Evolutionary conservation across 805 yeast genomes (phyloP).

Genomic region (Tetrapisispora pingtungensis): DNA sequence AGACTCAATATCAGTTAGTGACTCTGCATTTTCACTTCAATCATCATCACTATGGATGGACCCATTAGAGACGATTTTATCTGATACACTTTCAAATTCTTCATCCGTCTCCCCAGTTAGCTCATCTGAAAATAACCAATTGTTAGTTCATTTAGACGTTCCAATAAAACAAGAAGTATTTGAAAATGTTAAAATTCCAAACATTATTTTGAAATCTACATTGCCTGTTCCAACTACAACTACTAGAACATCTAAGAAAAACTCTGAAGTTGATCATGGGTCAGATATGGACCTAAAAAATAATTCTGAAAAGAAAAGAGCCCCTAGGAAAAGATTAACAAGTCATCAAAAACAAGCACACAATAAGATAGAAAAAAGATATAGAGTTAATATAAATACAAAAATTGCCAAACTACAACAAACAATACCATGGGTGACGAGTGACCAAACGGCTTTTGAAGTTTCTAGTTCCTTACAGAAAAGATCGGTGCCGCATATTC

Average conservation of each 20-base stretch:
- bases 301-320: conserved; percentile 10
- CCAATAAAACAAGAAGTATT: neutral
- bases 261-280: too few species aligned
- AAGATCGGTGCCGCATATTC: neutral
- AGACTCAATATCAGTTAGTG: neutral
- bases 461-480: conserved; percentile 14
- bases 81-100: conserved; percentile 11
- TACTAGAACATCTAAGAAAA: neutral
- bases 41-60: conserved; percentile 18
- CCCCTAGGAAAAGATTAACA: conserved; percentile 42
- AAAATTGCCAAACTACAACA: conserved; percentile 60
- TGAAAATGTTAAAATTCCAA: neutral
- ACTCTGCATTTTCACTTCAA: conserved; percentile 3
- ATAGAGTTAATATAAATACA: conserved; percentile 61
- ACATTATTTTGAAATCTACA: neutral
- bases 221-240: neutral
- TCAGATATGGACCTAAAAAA: too few species aligned
- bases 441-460: conserved; percentile 55
- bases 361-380: conserved; percentile 61
- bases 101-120: conserved; percentile 16
- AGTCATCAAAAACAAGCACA: conserved; percentile 59
- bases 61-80: conserved; percentile 20
- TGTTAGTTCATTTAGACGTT: neutral
- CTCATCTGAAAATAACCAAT: conserved; percentile 12
- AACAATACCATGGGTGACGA: conserved; percentile 57